Conservation (phyloP, 352 stramenopile species). For the Phytophthora pini region DNA sequence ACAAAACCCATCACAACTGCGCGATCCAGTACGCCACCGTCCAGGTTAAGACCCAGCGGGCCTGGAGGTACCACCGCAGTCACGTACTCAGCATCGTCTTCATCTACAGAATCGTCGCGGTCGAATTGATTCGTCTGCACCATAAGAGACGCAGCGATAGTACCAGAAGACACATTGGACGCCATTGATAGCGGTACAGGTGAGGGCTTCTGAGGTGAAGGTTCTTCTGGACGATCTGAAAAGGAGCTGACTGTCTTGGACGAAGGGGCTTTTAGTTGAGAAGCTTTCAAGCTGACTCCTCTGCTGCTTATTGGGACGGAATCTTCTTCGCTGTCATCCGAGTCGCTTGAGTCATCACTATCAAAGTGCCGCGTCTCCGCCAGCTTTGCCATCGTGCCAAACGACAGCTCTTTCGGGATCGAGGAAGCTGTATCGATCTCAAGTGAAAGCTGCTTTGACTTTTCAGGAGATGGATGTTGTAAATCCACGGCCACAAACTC, state of each 20-base stretch:
- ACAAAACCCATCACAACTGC: constrained; percentile 75
- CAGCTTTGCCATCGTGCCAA: constrained; percentile 30
- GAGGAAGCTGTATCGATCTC: constrained; percentile 5
- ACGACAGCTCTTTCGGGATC: constrained; percentile 24
- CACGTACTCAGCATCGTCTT: constrained; percentile 33
- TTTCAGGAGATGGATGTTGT: neutral
- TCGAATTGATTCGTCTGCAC: constrained; percentile 31
- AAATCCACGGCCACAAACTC: neutral
- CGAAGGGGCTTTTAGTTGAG: constrained; percentile 1
- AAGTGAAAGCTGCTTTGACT: constrained; percentile 4
- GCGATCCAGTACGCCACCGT: constrained; percentile 48
- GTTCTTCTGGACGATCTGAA: constrained; percentile 8
- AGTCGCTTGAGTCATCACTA: constrained; percentile 37
- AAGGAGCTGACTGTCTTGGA: constrained; percentile 2
- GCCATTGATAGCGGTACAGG: constrained; percentile 18
- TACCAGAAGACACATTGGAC: constrained; percentile 33
- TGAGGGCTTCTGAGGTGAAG: constrained; percentile 16
- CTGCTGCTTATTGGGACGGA: constrained; percentile 7
- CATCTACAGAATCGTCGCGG: constrained; percentile 22
- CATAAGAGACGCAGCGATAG: constrained; percentile 28
- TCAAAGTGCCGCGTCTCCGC: constrained; percentile 38
- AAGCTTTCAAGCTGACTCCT: constrained; percentile 5
- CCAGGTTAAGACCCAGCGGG: constrained; percentile 71
- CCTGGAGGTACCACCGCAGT: constrained; percentile 56
- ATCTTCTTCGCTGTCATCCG: constrained; percentile 17